Conservation (phyloP, 164 flowering plant species). For the Brasenia schreberi region DNA sequence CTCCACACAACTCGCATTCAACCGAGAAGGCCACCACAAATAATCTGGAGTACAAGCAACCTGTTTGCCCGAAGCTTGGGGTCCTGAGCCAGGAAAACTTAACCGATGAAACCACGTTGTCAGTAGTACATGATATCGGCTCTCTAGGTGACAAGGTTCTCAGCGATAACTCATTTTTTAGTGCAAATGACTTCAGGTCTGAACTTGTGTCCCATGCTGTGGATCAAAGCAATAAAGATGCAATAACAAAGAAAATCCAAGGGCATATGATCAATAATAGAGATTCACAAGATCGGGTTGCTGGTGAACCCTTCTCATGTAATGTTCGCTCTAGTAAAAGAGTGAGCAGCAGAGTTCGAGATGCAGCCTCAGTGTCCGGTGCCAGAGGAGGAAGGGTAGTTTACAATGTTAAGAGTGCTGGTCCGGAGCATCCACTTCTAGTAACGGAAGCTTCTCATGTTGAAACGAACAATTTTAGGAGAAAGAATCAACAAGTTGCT, state of each 20-base stretch:
- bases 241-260: conserved; percentile 12
- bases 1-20: conserved; percentile 9
- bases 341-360: conserved; percentile 20
- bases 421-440: conserved; percentile 17
- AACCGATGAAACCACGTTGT: conserved; percentile 13
- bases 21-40: conserved; percentile 16
- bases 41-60: conserved; percentile 19
- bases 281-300: conserved; percentile 22
- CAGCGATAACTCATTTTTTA: conserved; percentile 9
- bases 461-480: conserved; percentile 44
- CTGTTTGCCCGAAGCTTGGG: conserved; percentile 13
- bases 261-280: conserved; percentile 13
- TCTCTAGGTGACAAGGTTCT: conserved; percentile 9
- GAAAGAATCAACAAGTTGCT: conserved; percentile 38
- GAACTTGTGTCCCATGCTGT: conserved; percentile 15
- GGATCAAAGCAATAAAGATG: conserved; percentile 14
- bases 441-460: conserved; percentile 23
- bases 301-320: conserved; percentile 14
- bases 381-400: conserved; percentile 40
- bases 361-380: conserved; percentile 27
- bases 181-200: conserved; percentile 13
- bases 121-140: conserved; percentile 14
- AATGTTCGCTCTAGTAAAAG: conserved; percentile 22
- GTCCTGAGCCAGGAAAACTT: conserved; percentile 18
- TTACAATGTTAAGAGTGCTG: conserved; percentile 33